Evolutionary conservation across 768 basidiomycete genomes (phyloP), one percentile per base, ranked within the genome.

Genomic region (Phylloporus scabripes): DNA sequence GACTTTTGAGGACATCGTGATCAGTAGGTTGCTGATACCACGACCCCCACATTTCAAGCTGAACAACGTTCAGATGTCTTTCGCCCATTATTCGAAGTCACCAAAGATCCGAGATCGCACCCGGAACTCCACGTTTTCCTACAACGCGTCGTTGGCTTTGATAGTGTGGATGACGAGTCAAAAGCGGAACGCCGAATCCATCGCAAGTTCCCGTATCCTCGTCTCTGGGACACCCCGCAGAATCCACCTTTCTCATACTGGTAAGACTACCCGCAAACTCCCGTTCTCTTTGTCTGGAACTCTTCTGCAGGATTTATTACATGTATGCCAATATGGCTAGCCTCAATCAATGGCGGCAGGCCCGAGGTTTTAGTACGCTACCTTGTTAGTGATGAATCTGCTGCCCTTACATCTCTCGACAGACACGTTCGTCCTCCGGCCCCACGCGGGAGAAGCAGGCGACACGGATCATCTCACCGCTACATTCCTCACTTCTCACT

Each of bases 111-210:
- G 0, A 67, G 72, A 3, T 82, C 79, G 2, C 95, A 98, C 60
- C 96, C 95, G 0, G 94, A 98, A 60, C 75, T 99, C 10, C 95
- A 98, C 62, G 75, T 95, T 31, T 94, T 99, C 72, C 72, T 99
- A 29, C 93, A 96, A 67, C 84, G 96, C 5, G 93, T 98, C 6
- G 69, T 98, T 45, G 96, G 96, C 5, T 96, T 99, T 61, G 96
- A 98, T 60, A 93, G 87, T n/a, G 96, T 99, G 18, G 96, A 99
- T 58, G 96, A 99, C 59, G 96, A 99, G 70, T 93, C 90, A 2
- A 98, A 97, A 70, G 74, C 82, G 0, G 96, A 99, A 67, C 74
- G 92, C 48, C 75, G 96, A 23, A 83, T 96, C 39, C 87, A 96
- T 63, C 87, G 85, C 60, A 98, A 96, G 64, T 96, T 89, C 72